Evolutionary conservation across 352 stramenopile genomes (phyloP).

Genomic region (Albugo candida): DNA sequence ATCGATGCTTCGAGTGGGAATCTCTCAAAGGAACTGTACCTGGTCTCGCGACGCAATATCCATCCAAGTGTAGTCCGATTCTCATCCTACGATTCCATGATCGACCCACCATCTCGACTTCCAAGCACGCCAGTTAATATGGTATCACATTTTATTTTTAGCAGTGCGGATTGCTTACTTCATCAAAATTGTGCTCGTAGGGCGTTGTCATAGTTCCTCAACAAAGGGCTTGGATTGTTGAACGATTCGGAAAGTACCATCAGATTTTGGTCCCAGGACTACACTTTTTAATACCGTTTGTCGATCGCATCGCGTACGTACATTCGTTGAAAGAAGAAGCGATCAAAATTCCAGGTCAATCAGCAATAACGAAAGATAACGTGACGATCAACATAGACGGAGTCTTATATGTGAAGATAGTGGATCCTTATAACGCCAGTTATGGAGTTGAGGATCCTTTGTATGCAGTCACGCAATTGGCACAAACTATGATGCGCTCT

Average conservation of each 20-base stretch:
- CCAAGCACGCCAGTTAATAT: too few species aligned
- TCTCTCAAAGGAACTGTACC: too few species aligned
- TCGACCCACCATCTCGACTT: too few species aligned
- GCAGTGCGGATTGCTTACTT: background rate
- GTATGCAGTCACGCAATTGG: constrained; percentile 81
- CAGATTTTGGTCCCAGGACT: constrained; percentile 65
- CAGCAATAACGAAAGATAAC: constrained; percentile 83
- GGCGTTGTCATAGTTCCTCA: constrained; percentile 76
- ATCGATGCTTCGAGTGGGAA: too few species aligned
- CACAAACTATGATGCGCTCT: constrained; percentile 83
- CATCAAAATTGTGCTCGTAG: constrained; percentile 12
- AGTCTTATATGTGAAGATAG: constrained; percentile 84
- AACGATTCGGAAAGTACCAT: constrained; percentile 85
- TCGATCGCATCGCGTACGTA: constrained; percentile 82
- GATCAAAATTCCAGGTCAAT: constrained; percentile 80
- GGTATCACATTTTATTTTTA: too few species aligned
- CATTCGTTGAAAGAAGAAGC: constrained; percentile 84
- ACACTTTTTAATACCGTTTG: constrained; percentile 80
- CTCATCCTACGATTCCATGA: too few species aligned
- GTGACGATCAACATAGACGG: constrained; percentile 84
- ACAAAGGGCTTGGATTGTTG: constrained; percentile 77
- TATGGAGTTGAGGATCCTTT: constrained; percentile 77
- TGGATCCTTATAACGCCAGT: constrained; percentile 75
- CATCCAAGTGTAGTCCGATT: too few species aligned
- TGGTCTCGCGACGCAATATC: too few species aligned